Conservation (phyloP, 2,329 filamentous ascomycete species). For the Onygenales sp. region DNA sequence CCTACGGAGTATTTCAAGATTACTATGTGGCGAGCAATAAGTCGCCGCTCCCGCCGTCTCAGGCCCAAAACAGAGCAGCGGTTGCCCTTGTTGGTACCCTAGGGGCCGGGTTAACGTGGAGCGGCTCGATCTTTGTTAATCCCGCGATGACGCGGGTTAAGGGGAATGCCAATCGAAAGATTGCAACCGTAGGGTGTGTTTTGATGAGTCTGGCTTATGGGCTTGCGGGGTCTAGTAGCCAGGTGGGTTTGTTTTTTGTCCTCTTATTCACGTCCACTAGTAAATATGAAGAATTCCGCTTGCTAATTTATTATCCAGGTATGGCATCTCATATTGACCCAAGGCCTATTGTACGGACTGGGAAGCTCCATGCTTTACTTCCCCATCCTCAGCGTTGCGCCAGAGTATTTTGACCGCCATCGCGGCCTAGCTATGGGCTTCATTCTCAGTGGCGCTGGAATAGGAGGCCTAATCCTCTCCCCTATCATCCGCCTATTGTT, state of each 20-base stretch:
- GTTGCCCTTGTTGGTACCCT: constrained; percentile 42
- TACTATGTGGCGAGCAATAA: constrained; percentile 34
- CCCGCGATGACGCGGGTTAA: constrained; percentile 38
- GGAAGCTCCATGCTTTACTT: constrained; percentile 31
- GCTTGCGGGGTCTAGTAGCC: constrained; percentile 6
- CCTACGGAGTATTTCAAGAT: constrained; percentile 41
- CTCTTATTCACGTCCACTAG: not conserved
- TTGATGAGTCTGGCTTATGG: constrained; percentile 27
- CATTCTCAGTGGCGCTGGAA: constrained; percentile 27
- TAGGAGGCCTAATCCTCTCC: constrained; percentile 30
- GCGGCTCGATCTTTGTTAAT: constrained; percentile 41
- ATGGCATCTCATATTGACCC: constrained; percentile 26
- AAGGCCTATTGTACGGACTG: constrained; percentile 31
- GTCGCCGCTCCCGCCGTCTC: constrained; percentile 27
- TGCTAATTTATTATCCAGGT: constrained; percentile 9
- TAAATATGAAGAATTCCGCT: not conserved
- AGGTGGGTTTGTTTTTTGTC: not conserved
- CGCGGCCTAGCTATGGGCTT: constrained; percentile 31
- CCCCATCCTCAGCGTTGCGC: constrained; percentile 29
- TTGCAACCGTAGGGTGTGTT: constrained; percentile 32
- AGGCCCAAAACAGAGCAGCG: constrained; percentile 31
- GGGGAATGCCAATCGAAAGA: constrained; percentile 27
- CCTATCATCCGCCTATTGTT: constrained; percentile 13
- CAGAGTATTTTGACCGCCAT: constrained; percentile 28
- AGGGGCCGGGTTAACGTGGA: constrained; percentile 42